Evolutionary conservation across 2,329 filamentous ascomycete species (phyloP), one percentile per base, ranked within the genome.

Genomic region (Epichloe sylvatica): DNA sequence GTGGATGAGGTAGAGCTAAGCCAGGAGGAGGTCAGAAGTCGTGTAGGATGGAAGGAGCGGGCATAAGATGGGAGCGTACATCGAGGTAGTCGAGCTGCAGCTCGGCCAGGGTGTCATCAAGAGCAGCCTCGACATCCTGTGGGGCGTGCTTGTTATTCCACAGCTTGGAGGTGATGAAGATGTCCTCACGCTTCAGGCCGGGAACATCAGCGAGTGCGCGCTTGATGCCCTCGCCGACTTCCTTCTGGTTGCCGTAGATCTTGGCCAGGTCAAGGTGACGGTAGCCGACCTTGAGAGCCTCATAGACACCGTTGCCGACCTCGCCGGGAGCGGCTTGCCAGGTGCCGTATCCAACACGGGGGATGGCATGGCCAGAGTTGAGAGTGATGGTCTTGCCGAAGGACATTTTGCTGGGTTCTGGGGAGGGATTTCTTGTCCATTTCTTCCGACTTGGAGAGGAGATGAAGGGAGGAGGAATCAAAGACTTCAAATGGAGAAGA

Each of bases 141-240:
- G 82, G 78, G 63, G 74, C 77, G 58, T 81, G 77, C 68, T 59
- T 62, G 57, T 81, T 81, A 57, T 73, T 74, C 71, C 70, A 74
- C 33, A 86, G 73, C 72, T 86, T 86, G 56, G 80, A 83, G 49
- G 82, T 86, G 57, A 80, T 68, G 67, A 76, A 80, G 61, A 80
- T 73, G 56, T 79, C 70, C 55, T 71, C 67, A 13, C 75, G 71
- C 58, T 74, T 70, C 21, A 80, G 67, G 40, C 73, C 75, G 12
- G 72, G 69, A 52, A 76, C 66, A 46, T 72, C 69, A 6, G 60
- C 60, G 25, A 69, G 55, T 42, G 69, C 70, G 58, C 65, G 66
- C 62, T 70, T 70, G 57, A 81, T 74, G 35, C 76, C 77, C 56
- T 73, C 62, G 35, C 74, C 77, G 35, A 80, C 75, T 60, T 80